A percentile compares a stretch with the other conserved stretches of the same genome.
phyloP scores from a whole-genome alignment of 805 yeast genomes.

The Candida chilensis region DNA sequence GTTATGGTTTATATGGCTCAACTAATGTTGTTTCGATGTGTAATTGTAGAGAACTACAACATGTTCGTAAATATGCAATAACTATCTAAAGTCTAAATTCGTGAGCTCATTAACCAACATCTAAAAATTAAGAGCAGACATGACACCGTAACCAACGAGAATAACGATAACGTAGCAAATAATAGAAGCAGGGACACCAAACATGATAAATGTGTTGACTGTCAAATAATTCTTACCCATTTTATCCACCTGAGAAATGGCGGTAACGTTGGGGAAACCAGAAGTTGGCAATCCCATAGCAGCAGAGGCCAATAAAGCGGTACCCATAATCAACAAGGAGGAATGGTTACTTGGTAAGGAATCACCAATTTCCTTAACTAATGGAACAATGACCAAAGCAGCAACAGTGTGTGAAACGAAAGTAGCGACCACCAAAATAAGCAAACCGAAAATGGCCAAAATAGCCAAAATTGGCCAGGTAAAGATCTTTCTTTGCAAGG shows the following conservation, averaged over 20 bases:
- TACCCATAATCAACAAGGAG: constrained; percentile 35
- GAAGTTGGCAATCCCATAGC: constrained; percentile 51
- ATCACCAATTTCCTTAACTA: constrained; percentile 39
- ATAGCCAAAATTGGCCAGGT: constrained; percentile 33
- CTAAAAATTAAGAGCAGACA: constrained; percentile 21
- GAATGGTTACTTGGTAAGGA: constrained; percentile 36
- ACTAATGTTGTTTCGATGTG: too few species aligned
- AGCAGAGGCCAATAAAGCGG: constrained; percentile 41
- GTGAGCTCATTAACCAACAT: too few species aligned
- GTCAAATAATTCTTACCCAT: constrained; percentile 41
- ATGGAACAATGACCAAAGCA: constrained; percentile 40
- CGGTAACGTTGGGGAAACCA: constrained; percentile 50
- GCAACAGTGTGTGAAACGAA: constrained; percentile 49
- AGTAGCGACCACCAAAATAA: constrained; percentile 42
- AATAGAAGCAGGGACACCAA: constrained; percentile 43
- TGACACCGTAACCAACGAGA: constrained; percentile 41
- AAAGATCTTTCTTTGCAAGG: constrained; percentile 30
- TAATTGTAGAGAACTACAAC: too few species aligned
- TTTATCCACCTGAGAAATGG: constrained; percentile 46
- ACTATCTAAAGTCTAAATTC: too few species aligned
- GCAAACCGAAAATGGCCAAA: constrained; percentile 36
- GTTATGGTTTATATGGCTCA: too few species aligned
- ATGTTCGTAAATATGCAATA: too few species aligned
- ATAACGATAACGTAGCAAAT: constrained; percentile 32
- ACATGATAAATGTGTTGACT: constrained; percentile 37